A percentile compares a stretch with the other conserved stretches of the same genome.
These are phyloP conservation scores for Penicillium sclerotigenum DNA, from an alignment of 2,329 filamentous ascomycete genomes.

Conservation along the genomic window DNA sequence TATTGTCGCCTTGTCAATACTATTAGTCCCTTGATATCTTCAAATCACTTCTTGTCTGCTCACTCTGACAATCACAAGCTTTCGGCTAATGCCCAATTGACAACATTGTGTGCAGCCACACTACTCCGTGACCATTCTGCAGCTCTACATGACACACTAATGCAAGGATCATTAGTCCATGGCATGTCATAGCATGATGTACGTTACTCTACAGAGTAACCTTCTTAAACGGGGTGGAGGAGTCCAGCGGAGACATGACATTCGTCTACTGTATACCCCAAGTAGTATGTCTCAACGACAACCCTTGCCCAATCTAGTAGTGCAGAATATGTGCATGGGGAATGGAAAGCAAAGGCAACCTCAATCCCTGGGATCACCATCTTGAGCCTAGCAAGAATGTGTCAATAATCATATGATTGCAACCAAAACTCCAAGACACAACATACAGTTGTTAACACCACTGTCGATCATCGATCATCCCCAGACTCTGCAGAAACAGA, in stretches of 20 bases:
- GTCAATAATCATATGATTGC: not conserved
- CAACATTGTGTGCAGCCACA: not conserved
- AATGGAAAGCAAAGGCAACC: not conserved
- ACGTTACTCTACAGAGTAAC: not conserved
- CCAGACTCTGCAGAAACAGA: slow-evolving; percentile 3
- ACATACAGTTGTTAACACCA: not conserved
- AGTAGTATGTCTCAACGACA: not conserved
- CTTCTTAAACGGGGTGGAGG: not conserved
- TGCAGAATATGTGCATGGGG: not conserved
- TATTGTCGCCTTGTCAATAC: too few relatives aligned
- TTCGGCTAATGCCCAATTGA: not conserved
- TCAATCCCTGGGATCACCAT: not conserved
- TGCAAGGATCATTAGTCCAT: slow-evolving; percentile 8
- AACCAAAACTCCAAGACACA: not conserved
- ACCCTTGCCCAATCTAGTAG: not conserved
- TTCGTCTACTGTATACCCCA: not conserved
- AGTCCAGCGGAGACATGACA: not conserved
- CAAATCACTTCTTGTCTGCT: not conserved
- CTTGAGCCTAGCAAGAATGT: not conserved
- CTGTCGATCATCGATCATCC: slow-evolving; percentile 2
- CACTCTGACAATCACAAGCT: not conserved
- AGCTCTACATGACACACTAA: slow-evolving; percentile 2
- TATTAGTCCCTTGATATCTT: not conserved
- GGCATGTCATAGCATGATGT: slow-evolving; percentile 9
- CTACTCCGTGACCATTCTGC: not conserved